Base-by-base conservation (phyloP, 306 rosid species). In the Pterocarpus macrocarpus region DNA sequence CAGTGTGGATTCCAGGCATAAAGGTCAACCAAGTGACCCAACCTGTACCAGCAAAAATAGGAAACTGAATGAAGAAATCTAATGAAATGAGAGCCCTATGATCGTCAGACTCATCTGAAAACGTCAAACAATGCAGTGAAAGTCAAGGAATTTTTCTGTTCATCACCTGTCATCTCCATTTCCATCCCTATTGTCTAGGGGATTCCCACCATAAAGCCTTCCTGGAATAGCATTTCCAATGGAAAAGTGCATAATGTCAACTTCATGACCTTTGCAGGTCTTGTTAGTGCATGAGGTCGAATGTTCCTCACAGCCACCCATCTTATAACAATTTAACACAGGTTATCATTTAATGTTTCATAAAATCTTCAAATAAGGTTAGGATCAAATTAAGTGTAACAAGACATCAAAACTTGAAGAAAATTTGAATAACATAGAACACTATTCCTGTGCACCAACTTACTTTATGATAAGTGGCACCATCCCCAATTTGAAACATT, bases 1-100 rank as follows among this genome's bases (percentile, higher is more conserved):
- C 99, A 95, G 73, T 95, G 99, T 43, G 99, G 99, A 81, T 90
- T 95, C 99, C 97, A 95, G 7, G 95, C 89, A 85, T 95, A 95
- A 44, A 93, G 88, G 87, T 95, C 99, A 74, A 89, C 95, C 87
- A 95, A 82, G 84, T 93, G 97, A 52, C 97, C 99, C 78, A 91
- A 92, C 88, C 98, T 94, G 83, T 59, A 72, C 28, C 75, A 62
- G 78, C 14, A 32, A 87, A 66, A 63, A 70, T 38, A 53, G 38
- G 38, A 53, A 67, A 65, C 64, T 7, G 64, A 63, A 69, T 17
- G 28, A 72, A 71, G 76, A 71, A 32, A 28, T 45, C 41, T 69
- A 32, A 30, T 2, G 44, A 63, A 75, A 72, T 73, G 75, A 36
- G 14, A 44, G 53, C 50, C 55, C 11, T 2, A 10, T 13, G 15